Evolutionary conservation across 1,284 basidiomycete genomes (phyloP), one percentile per base, ranked within the genome.

Genomic region (Dichomitus squalens): DNA sequence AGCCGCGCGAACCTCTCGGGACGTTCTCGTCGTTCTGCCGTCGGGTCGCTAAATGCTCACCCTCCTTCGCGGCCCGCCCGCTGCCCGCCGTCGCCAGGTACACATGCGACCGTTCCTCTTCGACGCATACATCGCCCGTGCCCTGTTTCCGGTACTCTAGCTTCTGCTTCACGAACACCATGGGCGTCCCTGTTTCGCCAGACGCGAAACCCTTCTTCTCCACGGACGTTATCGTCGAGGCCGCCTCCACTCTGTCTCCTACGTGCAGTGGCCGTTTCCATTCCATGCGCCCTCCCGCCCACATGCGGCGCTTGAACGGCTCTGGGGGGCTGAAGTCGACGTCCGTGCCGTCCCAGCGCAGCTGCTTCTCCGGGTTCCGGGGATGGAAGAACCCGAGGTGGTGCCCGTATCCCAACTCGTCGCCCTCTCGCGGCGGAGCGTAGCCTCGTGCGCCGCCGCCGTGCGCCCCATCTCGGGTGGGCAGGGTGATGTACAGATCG

Each of bases 291-390:
- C 92, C 92, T 20, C 88, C 84, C 0, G 89, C 91, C 91, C 92
- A 94, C 92, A 94, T 94, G 18, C 92, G 78, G 41, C 88, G 79
- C 18, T 82, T 81, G 73, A 90, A 93, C 0, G 90, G 91, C 41
- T 79, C 72, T 0, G 92, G 92, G 3, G 92, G 87, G 64, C 84
- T 84, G 56, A 88, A 85, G 55, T 86, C 82, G 2, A 76, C 76
- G 65, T 91, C 87, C 16, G 91, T 92, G 11, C 90, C 90, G 68
- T 93, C 92, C 23, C 74, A 63, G 6, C 86, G 82, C 31, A 94
- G 76, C 11, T 75, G 70, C 7, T 69, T 63, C 64, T 91, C 84
- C 6, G 86, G 81, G 34, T 79, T 80, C 44, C 84, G 79, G 1
- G 85, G 83, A 61, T 91, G 86, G 72, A 93, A 93, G 75, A 90